Evolutionary conservation across 208 protist species (phyloP).

Genomic region (Angomonas deanei): DNA sequence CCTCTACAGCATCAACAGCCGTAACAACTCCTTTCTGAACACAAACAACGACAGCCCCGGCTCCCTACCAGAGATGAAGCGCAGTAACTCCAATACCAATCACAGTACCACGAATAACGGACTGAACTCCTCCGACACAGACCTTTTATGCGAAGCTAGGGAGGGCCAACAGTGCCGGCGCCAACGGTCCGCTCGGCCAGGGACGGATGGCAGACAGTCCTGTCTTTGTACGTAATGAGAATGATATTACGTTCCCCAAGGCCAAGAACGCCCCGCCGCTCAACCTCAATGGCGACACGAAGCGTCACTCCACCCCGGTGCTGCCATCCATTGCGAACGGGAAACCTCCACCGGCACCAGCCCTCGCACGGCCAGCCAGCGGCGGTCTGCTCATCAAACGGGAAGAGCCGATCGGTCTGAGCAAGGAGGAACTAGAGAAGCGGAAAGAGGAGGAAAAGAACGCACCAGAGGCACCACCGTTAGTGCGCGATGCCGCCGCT

Average conservation of each 20-base stretch:
- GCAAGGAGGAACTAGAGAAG: neutral
- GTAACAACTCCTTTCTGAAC: neutral
- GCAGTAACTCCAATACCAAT: neutral
- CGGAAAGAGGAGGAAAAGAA: neutral
- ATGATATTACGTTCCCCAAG: neutral
- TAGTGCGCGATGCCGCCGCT: neutral
- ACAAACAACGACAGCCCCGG: no score
- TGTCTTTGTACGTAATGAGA: neutral
- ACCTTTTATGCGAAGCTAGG: neutral
- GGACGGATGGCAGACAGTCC: neutral
- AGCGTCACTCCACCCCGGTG: neutral
- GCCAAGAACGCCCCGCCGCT: neutral
- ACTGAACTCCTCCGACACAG: neutral
- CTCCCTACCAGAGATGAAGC: no score
- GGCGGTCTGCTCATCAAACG: neutral
- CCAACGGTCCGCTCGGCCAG: no score
- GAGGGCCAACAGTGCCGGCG: neutral
- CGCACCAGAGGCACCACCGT: neutral
- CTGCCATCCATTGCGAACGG: no score
- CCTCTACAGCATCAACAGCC: neutral
- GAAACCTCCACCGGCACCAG: neutral
- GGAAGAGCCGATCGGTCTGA: neutral
- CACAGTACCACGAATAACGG: neutral
- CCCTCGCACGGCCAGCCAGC: neutral
- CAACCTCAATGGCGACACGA: neutral